Conservation (phyloP, 2,329 filamentous ascomycete species). For the Emergomyces orientalis region DNA sequence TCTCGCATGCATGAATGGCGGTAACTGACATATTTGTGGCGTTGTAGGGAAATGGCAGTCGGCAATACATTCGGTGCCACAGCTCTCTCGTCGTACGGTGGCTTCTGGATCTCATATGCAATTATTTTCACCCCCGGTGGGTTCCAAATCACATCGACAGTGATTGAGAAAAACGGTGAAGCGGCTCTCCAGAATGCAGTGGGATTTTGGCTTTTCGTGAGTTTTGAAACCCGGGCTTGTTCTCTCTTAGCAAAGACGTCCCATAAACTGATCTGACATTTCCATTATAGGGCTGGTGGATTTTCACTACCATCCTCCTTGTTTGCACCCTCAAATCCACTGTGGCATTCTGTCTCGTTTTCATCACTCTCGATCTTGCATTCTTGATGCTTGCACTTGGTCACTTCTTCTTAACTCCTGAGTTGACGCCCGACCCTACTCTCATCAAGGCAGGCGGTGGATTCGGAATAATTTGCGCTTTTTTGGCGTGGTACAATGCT, state of each 20-base stretch:
- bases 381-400: conserved; percentile 63
- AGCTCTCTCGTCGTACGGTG: conserved; percentile 69
- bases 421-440: conserved; percentile 33
- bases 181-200: conserved; percentile 51
- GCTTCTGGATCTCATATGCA: conserved; percentile 71
- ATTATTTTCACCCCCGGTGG: conserved; percentile 60
- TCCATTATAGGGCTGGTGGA: conserved; percentile 59
- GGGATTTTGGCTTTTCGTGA: conserved; percentile 61
- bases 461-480: conserved; percentile 72
- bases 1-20: background rate
- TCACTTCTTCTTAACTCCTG: conserved; percentile 48
- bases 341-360: conserved; percentile 66
- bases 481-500: conserved; percentile 80
- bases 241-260: background rate
- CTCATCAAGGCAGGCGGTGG: conserved; percentile 64
- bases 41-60: conserved; percentile 67
- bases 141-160: conserved; percentile 51
- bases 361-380: conserved; percentile 65
- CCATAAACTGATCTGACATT: background rate
- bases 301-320: conserved; percentile 68
- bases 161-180: conserved; percentile 22
- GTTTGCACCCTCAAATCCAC: conserved; percentile 68
- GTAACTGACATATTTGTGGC: background rate
- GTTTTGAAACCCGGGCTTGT: conserved; percentile 13
- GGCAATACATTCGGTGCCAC: conserved; percentile 82